These are phyloP conservation scores for Eutrema salsugineum DNA, from an alignment of 441 rosid species.

Conservation along the genomic window DNA sequence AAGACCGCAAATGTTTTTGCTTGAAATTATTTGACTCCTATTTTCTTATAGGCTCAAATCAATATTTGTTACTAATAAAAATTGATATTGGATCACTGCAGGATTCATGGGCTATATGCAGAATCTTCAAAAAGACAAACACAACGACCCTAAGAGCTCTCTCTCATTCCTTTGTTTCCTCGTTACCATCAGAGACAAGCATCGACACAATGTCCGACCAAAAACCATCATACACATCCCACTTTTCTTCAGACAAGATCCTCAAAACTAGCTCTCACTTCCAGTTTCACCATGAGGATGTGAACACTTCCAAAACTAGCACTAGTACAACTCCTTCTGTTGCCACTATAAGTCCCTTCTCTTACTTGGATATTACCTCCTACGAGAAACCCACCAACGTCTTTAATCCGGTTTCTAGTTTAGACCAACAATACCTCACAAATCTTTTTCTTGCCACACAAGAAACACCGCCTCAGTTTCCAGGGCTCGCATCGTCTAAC, in stretches of 20 bases:
- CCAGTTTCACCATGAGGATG: conserved; percentile 35
- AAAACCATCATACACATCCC: conserved; percentile 25
- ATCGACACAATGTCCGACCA: conserved; percentile 26
- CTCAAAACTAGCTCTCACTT: conserved; percentile 31
- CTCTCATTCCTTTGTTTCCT: conserved; percentile 67
- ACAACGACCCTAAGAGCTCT: conserved; percentile 66
- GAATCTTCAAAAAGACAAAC: conserved; percentile 86
- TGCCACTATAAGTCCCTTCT: conserved; percentile 25
- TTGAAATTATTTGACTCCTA: background rate
- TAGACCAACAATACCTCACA: conserved; percentile 37
- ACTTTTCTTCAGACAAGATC: conserved; percentile 33
- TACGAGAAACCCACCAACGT: conserved; percentile 35
- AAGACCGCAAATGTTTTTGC: background rate
- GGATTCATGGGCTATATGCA: conserved; percentile 94
- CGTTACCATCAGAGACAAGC: conserved; percentile 40
- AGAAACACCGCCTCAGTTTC: conserved; percentile 29
- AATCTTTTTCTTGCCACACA: conserved; percentile 43
- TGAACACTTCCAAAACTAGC: conserved; percentile 10
- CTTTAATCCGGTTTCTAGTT: conserved; percentile 28
- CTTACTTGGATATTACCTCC: conserved; percentile 37
- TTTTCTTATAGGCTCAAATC: background rate
- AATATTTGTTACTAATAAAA: background rate
- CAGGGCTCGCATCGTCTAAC: background rate
- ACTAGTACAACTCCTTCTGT: background rate
- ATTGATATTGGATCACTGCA: conserved; percentile 31